These are phyloP conservation scores for Phytomonas francai DNA, from an alignment of 208 protist genomes.

Conservation along the genomic window DNA sequence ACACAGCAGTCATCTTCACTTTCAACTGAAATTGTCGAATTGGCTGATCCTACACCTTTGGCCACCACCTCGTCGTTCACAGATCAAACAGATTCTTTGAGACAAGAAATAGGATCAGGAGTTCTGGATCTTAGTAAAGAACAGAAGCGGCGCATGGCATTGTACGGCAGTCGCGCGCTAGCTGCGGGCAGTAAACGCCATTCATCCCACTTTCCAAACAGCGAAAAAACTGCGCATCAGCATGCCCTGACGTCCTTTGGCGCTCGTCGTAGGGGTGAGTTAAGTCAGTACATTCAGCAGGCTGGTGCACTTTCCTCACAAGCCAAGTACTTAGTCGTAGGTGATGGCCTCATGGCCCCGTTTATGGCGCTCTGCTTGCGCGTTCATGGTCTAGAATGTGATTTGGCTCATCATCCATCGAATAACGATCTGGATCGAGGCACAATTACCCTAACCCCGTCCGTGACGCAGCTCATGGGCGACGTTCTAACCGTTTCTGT, in stretches of 20 bases:
- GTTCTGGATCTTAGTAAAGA: conserved; percentile 10
- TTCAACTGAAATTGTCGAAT: background rate
- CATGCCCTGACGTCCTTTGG: conserved; percentile 56
- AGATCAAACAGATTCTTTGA: background rate
- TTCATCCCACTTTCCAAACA: background rate
- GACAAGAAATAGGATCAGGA: background rate
- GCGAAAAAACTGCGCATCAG: conserved; percentile 5
- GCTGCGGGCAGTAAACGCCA: conserved; percentile 54
- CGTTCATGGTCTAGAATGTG: conserved; percentile 81
- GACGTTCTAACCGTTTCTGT: conserved; percentile 89
- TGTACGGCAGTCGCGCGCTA: conserved; percentile 79
- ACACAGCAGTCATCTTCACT: background rate
- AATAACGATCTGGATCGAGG: conserved; percentile 73
- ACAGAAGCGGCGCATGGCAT: conserved; percentile 32
- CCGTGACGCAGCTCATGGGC: conserved; percentile 87
- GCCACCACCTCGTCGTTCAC: background rate
- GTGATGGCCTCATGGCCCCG: conserved; percentile 85
- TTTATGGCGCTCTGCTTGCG: conserved; percentile 90
- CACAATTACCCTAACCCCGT: conserved; percentile 84
- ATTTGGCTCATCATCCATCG: conserved; percentile 67
- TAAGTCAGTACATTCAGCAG: conserved; percentile 37
- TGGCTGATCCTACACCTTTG: background rate
- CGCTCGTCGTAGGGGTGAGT: conserved; percentile 37
- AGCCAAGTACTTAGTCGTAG: conserved; percentile 84
- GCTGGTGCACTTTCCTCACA: conserved; percentile 36